Evolutionary conservation across 140 eudicot species (phyloP), one percentile per base, ranked within the genome.

Genomic region (Flaveria floridana): DNA sequence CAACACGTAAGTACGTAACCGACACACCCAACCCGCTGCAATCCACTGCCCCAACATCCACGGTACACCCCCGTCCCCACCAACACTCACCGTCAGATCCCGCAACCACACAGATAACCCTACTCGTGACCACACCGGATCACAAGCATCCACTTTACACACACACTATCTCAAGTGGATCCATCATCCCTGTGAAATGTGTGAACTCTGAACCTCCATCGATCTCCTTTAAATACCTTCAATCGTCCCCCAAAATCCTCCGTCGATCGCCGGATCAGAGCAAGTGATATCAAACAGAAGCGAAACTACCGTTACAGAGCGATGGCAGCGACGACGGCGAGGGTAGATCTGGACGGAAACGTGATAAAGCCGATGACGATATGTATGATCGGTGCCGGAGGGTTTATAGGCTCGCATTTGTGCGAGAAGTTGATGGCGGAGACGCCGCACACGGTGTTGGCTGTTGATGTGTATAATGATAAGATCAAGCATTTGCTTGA

Each of bases 351-450:
- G 76, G 98, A 93, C 84, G 98, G 98, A 13, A 90, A 86, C 0
- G 78, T 88, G 51, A 90, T 93, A 1, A 79, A 81, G 63, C 85
- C 93, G 81, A 80, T 93, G 6, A 88, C 98, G 7, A 93, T 90
- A 72, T 93, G 98, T 78, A 90, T 90, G 97, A 93, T 93, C 61
- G 97, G 98, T 0, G 97, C 97, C 68, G 98, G 98, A 56, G 98
- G 98, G 2, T 93, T 93, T 91, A 93, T 93, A 21, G 98, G 97
- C 30, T 90, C 98, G 23, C 98, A 93, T 70, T 85, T 93, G 72
- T 93, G 98, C 73, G 97, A 93, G 96, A 93, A 90, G 78, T 34
- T 93, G 69, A 76, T 93, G 89, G 6, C 77, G 51, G 96, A 90
- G 81, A 93, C 97, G 28, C 84, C 85, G 21, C 98, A 93, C 86